These are phyloP conservation scores for Carex scoparia DNA, from an alignment of 176 grass and related monocot species.

Conservation along the genomic window DNA sequence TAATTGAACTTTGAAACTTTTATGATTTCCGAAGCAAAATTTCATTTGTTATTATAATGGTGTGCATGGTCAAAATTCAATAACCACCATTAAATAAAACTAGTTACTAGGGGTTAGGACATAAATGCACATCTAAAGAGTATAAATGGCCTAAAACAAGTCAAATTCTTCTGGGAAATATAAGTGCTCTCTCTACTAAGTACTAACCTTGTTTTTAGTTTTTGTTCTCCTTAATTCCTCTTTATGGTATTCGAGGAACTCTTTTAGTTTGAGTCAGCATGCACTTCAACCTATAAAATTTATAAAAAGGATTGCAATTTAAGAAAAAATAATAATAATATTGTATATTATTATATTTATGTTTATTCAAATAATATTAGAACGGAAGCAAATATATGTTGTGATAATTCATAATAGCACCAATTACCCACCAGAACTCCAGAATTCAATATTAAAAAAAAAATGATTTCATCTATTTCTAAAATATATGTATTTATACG, in stretches of 20 bases:
- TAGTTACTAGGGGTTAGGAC: slow-evolving; percentile 2
- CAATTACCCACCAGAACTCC: background rate
- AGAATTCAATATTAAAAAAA: background rate
- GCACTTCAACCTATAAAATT: background rate
- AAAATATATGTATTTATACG: background rate
- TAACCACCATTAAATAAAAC: background rate
- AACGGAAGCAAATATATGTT: background rate
- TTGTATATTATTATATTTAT: background rate
- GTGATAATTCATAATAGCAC: background rate
- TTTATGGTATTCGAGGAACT: slow-evolving; percentile 22
- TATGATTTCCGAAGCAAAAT: background rate
- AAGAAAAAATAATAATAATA: background rate
- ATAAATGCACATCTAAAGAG: slow-evolving; percentile 2
- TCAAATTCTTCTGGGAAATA: slow-evolving; percentile 32
- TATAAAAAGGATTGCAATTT: background rate
- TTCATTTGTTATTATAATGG: background rate
- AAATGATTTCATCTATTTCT: background rate
- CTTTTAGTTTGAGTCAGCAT: slow-evolving; percentile 12
- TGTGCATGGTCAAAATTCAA: background rate
- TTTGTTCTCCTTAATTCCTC: slow-evolving; percentile 19
- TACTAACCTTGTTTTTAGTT: slow-evolving; percentile 26
- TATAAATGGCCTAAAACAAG: slow-evolving; percentile 25
- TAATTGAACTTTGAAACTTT: background rate
- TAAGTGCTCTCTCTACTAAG: background rate
- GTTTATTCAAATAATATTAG: background rate